These are phyloP conservation scores for Spinacia oleracea DNA, from an alignment of 179 eudicot species.

Conservation along the genomic window DNA sequence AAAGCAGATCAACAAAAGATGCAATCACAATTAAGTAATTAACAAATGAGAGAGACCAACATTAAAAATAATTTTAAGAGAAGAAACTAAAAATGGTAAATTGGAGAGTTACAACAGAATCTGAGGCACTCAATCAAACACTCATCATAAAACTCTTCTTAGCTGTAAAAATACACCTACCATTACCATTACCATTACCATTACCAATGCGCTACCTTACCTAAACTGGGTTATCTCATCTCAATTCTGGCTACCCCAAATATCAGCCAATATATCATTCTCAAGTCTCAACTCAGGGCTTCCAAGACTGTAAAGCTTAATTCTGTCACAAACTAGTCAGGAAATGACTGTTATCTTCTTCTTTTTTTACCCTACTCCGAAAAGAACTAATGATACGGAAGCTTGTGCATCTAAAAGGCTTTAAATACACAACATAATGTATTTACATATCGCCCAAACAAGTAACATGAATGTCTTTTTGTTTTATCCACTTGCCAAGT, in stretches of 20 bases:
- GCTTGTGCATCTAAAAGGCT: conserved; percentile 32
- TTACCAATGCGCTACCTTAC: too few species aligned
- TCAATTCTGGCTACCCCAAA: conserved; percentile 23
- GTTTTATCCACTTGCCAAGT: conserved; percentile 75
- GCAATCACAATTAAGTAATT: too few species aligned
- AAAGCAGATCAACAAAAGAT: background rate
- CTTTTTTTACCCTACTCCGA: background rate
- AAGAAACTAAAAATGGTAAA: conserved; percentile 27
- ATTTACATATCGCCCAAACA: conserved; percentile 35
- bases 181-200: too few species aligned
- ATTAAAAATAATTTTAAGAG: conserved; percentile 24
- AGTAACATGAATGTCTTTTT: background rate
- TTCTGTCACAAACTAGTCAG: background rate
- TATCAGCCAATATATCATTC: conserved; percentile 20
- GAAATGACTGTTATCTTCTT: background rate
- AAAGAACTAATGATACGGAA: conserved; percentile 10
- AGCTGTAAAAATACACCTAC: conserved; percentile 26
- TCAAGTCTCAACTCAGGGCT: conserved; percentile 21
- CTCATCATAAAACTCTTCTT: conserved; percentile 32
- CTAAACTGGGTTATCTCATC: conserved; percentile 43
- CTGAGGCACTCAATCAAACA: conserved; percentile 26
- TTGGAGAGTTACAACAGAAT: conserved; percentile 28
- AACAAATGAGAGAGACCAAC: background rate
- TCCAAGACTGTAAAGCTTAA: conserved; percentile 13
- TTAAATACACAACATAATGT: conserved; percentile 40